Evolutionary conservation across 2,329 filamentous ascomycete species (phyloP).

Genomic region (Sporothrix protearum): DNA sequence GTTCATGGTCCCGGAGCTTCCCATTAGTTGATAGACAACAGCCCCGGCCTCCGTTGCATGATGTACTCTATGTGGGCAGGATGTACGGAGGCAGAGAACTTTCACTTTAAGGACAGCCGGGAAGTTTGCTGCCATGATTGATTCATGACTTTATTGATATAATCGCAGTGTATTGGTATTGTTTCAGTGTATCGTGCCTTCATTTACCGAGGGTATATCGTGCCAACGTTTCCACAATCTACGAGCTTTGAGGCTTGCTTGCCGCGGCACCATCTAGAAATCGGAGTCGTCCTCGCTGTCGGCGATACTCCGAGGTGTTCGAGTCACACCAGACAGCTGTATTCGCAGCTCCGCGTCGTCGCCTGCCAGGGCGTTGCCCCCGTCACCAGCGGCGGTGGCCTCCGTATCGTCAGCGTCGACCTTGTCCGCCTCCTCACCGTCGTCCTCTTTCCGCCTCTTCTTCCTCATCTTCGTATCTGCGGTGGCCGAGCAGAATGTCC

Average conservation of each 20-base stretch:
- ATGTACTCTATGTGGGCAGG: no score
- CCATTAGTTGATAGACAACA: no score
- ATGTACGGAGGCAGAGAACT: no score
- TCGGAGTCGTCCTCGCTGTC: slow-evolving; percentile 30
- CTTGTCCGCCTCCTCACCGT: slow-evolving; percentile 7
- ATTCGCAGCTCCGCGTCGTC: not conserved
- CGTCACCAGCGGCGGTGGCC: not conserved
- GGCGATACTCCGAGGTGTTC: slow-evolving; percentile 24
- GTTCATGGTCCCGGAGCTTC: no score
- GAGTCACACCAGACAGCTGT: not conserved
- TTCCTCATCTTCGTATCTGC: slow-evolving; percentile 24
- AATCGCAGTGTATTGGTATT: no score
- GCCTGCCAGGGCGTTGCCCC: not conserved
- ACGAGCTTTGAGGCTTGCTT: not conserved
- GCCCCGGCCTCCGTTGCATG: no score
- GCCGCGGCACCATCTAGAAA: not conserved
- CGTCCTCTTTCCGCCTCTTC: slow-evolving; percentile 22
- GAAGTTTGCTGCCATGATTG: no score
- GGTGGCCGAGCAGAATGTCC: slow-evolving; percentile 52
- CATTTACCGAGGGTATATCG: not conserved
- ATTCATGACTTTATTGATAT: not conserved
- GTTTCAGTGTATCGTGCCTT: not conserved
- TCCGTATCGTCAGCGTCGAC: not conserved
- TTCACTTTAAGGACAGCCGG: no score
- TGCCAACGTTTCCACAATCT: not conserved